These are phyloP conservation scores for Setaria italica DNA, from an alignment of 202 grass and related monocot species.

Conservation along the genomic window DNA sequence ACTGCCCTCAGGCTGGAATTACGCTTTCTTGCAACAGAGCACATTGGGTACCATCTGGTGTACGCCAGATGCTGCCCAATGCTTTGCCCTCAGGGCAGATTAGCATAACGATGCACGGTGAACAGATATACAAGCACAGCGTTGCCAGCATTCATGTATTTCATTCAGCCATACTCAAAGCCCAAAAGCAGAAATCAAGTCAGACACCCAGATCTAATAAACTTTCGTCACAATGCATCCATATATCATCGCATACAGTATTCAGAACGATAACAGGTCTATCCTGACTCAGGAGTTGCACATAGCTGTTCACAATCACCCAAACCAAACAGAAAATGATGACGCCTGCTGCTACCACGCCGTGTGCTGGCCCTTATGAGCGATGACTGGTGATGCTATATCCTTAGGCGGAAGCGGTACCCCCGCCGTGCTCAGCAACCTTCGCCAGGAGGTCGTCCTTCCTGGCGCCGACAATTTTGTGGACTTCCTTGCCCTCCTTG, in stretches of 20 bases:
- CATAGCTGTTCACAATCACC: neutral
- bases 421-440: neutral
- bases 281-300: neutral
- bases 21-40: neutral
- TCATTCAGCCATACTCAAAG: too few relatives aligned
- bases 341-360: neutral
- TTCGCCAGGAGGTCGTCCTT: slow-evolving; percentile 45
- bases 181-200: neutral
- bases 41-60: too few relatives aligned
- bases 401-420: slow-evolving; percentile 30
- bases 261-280: neutral
- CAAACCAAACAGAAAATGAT: neutral
- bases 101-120: too few relatives aligned
- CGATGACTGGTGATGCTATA: neutral
- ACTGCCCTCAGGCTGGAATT: too few relatives aligned
- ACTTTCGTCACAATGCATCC: neutral
- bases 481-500: slow-evolving; percentile 41
- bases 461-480: slow-evolving; percentile 53
- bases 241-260: neutral
- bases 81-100: too few relatives aligned
- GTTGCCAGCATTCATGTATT: neutral
- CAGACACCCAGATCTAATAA: neutral
- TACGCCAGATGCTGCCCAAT: neutral
- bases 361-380: slow-evolving; percentile 27
- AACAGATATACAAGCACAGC: neutral